phyloP scores from a whole-genome alignment of 805 yeast genomes.

The Saccharomycopsis schoenii region DNA sequence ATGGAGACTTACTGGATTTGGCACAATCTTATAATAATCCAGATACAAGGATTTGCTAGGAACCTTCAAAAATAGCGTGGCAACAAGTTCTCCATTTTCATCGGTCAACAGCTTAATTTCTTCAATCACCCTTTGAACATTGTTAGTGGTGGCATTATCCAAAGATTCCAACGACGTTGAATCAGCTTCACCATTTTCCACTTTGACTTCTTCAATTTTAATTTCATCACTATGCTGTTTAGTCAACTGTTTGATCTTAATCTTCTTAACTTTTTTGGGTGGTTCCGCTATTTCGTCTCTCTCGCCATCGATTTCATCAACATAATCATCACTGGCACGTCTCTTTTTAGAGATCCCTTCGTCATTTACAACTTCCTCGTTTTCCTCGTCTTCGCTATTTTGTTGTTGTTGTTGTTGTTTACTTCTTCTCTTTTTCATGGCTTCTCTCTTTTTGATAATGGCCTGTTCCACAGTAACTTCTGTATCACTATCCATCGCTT shows the following conservation, averaged over 20 bases:
- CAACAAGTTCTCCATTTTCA: slow-evolving; percentile 34
- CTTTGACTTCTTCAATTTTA: slow-evolving; percentile 21
- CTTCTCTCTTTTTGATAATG: slow-evolving; percentile 38
- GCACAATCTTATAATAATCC: slow-evolving; percentile 66
- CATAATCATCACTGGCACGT: slow-evolving; percentile 19
- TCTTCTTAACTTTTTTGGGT: not conserved
- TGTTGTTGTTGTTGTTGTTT: not conserved
- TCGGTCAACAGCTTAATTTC: slow-evolving; percentile 25
- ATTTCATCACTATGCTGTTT: slow-evolving; percentile 17
- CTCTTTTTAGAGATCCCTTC: slow-evolving; percentile 20
- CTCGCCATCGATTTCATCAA: slow-evolving; percentile 16
- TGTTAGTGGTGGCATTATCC: slow-evolving; percentile 6
- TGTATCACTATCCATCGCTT: slow-evolving; percentile 62
- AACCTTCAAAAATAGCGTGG: slow-evolving; percentile 52
- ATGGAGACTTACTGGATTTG: slow-evolving; percentile 48
- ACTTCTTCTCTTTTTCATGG: slow-evolving; percentile 33
- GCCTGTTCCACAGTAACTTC: slow-evolving; percentile 48
- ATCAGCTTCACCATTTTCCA: not conserved
- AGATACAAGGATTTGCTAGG: slow-evolving; percentile 75
- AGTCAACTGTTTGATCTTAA: slow-evolving; percentile 1
- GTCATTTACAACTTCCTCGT: slow-evolving; percentile 1
- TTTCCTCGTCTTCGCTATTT: slow-evolving; percentile 18
- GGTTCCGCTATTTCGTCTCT: not conserved
- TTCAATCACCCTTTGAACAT: slow-evolving; percentile 11
- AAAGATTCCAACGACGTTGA: not conserved